Base-by-base conservation (phyloP, 208 protist genomes). In the Tetramitus jugosus region DNA sequence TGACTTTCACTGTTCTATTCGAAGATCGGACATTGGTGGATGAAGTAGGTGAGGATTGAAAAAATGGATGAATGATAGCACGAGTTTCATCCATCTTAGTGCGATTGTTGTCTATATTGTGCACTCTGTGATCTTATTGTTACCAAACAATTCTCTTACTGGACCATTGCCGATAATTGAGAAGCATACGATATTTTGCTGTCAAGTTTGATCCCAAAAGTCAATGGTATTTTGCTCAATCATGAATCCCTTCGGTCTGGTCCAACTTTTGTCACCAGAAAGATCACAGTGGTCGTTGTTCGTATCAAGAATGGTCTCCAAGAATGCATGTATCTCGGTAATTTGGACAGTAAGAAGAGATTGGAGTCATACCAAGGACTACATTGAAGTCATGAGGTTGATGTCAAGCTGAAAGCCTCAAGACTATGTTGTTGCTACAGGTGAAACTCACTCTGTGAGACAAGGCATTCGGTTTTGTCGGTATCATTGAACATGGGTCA, bases 211-310 rank as follows among this genome's bases (percentile, higher is more conserved):
- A n/a, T n/a, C n/a, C n/a, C n/a, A n/a, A n/a, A n/a, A n/a, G n/a
- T n/a, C 46, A 98, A 98, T 79, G 95, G 95, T 72, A 96, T 98
- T 77, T 84, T 98, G 7, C 97, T 98, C 84, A 98, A 98, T 80
- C 95, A 98, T 81, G 94, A 98, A 82, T 92, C 84, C 23, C 93
- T 93, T 31, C 86, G 93, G 17, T 86, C 94, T 61, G 94, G 93
- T n/a, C 80, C 76, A 42, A 96, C 93, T 14, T 98, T 98, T 81
- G 94, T 98, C 17, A 98, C 95, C 20, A 85, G 94, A 78, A 98
- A 98, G 85, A 94, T 97, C 78, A 94, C 93, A 29, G 83, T 91
- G 31, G 91, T 87, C 13, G 94, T 95, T 7, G 93, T 91, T n/a
- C 76, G 89, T 46, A 96, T 97, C 76, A 83, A 84, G n/a, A 43